Evolutionary conservation across 345 rosid species (phyloP).

Genomic region (Brassica nigra): DNA sequence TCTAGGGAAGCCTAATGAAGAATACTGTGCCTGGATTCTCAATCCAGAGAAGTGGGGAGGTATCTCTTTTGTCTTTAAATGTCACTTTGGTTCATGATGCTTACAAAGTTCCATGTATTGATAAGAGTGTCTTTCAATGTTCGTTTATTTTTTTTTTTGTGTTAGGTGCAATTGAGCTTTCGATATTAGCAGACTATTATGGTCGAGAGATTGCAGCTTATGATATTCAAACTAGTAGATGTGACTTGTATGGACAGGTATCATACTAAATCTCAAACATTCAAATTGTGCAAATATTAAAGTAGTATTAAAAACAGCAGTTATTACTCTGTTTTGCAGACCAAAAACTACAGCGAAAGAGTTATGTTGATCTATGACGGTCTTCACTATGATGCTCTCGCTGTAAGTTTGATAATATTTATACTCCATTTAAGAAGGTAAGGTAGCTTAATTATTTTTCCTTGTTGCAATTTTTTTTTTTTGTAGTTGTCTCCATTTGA

Average conservation of each 20-base stretch:
- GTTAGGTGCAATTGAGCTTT: conserved; percentile 94
- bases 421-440: neutral
- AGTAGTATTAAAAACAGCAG: neutral
- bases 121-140: neutral
- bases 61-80: conserved; percentile 21
- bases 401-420: conserved; percentile 52
- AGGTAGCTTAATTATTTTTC: neutral
- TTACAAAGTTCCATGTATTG: neutral
- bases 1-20: conserved; percentile 77
- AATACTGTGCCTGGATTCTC: conserved; percentile 91
- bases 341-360: conserved; percentile 64
- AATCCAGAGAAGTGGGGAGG: conserved; percentile 98
- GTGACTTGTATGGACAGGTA: conserved; percentile 98
- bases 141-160: neutral
- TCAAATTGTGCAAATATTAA: neutral
- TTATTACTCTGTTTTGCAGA: conserved; percentile 50
- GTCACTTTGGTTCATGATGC: neutral
- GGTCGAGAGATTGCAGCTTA: conserved; percentile 88
- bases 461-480: neutral
- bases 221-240: conserved; percentile 82
- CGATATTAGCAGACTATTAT: conserved; percentile 80
- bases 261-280: conserved; percentile 13
- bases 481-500: conserved; percentile 76
- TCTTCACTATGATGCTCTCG: conserved; percentile 93
- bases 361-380: conserved; percentile 93